These are phyloP conservation scores for Capronia coronata DNA, from an alignment of 2,329 filamentous ascomycete genomes.

Conservation along the genomic window DNA sequence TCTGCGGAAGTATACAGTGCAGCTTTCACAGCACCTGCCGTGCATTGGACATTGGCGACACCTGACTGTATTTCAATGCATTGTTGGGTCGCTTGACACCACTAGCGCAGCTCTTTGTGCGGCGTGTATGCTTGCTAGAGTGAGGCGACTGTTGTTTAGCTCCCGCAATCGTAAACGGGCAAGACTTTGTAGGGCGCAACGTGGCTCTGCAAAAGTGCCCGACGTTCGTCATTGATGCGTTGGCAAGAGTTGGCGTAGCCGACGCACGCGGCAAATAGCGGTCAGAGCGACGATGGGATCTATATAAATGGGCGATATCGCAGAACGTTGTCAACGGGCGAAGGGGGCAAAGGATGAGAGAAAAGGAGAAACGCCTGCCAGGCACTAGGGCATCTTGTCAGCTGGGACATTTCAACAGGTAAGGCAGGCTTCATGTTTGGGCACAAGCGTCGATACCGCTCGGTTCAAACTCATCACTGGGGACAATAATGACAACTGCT, in stretches of 20 bases:
- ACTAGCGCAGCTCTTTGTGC: slow-evolving; percentile 12
- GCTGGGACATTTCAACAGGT: background rate
- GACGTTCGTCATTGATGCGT: slow-evolving; percentile 23
- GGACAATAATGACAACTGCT: too few species aligned
- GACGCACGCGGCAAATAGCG: slow-evolving; percentile 18
- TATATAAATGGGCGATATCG: slow-evolving; percentile 17
- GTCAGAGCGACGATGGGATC: slow-evolving; percentile 12
- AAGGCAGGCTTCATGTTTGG: too few species aligned
- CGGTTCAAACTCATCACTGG: background rate
- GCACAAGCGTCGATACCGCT: too few species aligned
- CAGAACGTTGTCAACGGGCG: background rate
- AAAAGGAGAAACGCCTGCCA: background rate
- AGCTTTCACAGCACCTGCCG: background rate
- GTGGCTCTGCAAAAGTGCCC: slow-evolving; percentile 24
- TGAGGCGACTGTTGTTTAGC: slow-evolving; percentile 24
- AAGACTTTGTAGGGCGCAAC: slow-evolving; percentile 20
- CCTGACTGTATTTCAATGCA: slow-evolving; percentile 19
- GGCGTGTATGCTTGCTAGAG: slow-evolving; percentile 15
- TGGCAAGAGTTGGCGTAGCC: slow-evolving; percentile 19
- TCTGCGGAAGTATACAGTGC: background rate
- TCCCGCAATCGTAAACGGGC: slow-evolving; percentile 11
- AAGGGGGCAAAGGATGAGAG: slow-evolving; percentile 1
- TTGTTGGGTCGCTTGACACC: slow-evolving; percentile 3
- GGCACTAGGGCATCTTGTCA: background rate
- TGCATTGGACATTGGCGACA: slow-evolving; percentile 10